Conservation (phyloP, 1,284 basidiomycete genomes). For the Ganoderma sinense region DNA sequence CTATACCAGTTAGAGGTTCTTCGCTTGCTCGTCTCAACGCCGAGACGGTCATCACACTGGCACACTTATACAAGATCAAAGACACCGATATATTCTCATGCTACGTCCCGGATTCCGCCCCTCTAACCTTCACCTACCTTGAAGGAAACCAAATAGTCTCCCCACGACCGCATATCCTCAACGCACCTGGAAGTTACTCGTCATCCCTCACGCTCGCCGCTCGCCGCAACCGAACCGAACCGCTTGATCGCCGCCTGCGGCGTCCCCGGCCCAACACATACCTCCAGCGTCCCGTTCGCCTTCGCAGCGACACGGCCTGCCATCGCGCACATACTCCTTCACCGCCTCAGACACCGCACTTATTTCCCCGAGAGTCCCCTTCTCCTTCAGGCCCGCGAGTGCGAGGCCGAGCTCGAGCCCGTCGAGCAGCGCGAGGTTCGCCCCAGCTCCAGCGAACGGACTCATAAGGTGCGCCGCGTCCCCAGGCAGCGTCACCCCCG, state of each 20-base stretch:
- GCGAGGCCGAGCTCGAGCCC: slow-evolving; percentile 39
- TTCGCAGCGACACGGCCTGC: background rate
- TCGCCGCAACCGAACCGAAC: background rate
- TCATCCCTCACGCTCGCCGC: slow-evolving; percentile 14
- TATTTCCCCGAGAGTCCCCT: background rate
- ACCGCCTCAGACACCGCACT: slow-evolving; percentile 13
- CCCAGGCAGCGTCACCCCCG: slow-evolving; percentile 42
- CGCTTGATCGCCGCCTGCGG: background rate
- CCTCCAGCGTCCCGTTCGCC: background rate
- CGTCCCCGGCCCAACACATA: slow-evolving; percentile 1
- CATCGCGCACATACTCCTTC: slow-evolving; percentile 6
- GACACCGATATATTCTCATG: too few species aligned
- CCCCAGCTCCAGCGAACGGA: slow-evolving; percentile 53
- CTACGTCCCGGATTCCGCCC: too few species aligned
- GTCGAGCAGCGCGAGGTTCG: slow-evolving; percentile 47
- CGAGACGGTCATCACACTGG: too few species aligned
- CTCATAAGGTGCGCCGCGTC: slow-evolving; percentile 59
- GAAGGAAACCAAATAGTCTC: too few species aligned
- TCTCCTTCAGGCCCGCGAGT: slow-evolving; percentile 6
- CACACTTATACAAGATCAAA: too few species aligned
- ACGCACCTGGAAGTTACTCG: background rate
- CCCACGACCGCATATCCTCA: background rate
- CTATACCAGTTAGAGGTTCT: too few species aligned
- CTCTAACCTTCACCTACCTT: too few species aligned
- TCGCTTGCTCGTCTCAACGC: too few species aligned